Percentiles rank a stretch among this genome's conserved stretches.
Conservation (phyloP, 2,329 filamentous ascomycete genomes). For the Colletotrichum tabaci region DNA sequence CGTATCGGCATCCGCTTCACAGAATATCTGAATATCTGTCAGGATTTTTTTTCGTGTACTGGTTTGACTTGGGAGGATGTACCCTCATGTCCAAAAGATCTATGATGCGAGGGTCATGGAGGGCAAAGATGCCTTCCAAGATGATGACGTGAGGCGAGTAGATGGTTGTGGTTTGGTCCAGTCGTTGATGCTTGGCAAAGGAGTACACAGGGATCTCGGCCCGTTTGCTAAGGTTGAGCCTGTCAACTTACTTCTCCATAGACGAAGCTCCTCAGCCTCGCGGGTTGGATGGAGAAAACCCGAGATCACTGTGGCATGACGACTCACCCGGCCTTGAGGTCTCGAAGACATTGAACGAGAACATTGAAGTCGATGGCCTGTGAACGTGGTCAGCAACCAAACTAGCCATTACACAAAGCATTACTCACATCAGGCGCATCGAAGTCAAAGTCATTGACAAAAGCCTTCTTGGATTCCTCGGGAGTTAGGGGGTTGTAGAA, state of each 20-base stretch:
- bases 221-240: slow-evolving; percentile 73
- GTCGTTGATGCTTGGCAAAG: slow-evolving; percentile 89
- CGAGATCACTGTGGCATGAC: slow-evolving; percentile 12
- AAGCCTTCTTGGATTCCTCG: slow-evolving; percentile 85
- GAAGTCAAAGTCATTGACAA: slow-evolving; percentile 95
- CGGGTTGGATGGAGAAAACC: not conserved
- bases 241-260: not conserved
- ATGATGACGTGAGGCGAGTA: slow-evolving; percentile 98
- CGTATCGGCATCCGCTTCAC: slow-evolving; percentile 94
- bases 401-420: slow-evolving; percentile 5
- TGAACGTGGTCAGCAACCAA: not conserved
- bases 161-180: slow-evolving; percentile 85
- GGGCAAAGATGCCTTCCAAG: slow-evolving; percentile 94
- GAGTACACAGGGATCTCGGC: slow-evolving; percentile 96
- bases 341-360: slow-evolving; percentile 82
- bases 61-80: slow-evolving; percentile 45
- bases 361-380: slow-evolving; percentile 93
- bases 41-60: not conserved
- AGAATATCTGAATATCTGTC: slow-evolving; percentile 79
- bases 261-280: not conserved
- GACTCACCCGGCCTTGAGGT: slow-evolving; percentile 91
- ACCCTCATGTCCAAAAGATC: slow-evolving; percentile 93
- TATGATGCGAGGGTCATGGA: slow-evolving; percentile 89
- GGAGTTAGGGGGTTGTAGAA: slow-evolving; percentile 93
- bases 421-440: slow-evolving; percentile 80